Conservation (phyloP, 2,329 filamentous ascomycete species). For the Neofusicoccum kwambonambiense region DNA sequence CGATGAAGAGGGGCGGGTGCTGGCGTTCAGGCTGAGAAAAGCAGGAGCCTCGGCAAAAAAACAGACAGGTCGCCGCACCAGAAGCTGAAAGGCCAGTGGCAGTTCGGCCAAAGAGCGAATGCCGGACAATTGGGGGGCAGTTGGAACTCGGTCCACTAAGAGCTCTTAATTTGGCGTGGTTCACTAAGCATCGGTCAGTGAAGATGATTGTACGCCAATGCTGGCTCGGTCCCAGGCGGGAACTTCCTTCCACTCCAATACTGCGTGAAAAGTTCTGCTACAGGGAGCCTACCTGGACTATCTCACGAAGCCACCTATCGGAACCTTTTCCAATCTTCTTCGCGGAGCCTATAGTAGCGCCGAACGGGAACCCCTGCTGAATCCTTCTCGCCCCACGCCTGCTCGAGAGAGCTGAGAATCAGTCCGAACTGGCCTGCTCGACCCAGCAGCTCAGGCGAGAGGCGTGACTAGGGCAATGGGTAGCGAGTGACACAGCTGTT, state of each 20-base stretch:
- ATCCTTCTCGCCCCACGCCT: background rate
- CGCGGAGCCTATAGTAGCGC: background rate
- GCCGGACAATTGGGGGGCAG: too few species aligned
- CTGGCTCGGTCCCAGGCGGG: slow-evolving; percentile 5
- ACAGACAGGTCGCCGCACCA: too few species aligned
- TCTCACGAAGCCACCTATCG: background rate
- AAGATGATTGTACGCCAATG: background rate
- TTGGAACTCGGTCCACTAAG: too few species aligned
- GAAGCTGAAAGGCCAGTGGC: background rate
- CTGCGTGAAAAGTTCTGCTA: background rate
- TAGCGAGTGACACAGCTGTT: background rate
- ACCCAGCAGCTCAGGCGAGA: background rate
- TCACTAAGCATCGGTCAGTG: background rate
- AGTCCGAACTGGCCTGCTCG: background rate
- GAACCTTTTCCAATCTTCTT: background rate
- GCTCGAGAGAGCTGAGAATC: background rate
- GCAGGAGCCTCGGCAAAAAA: too few species aligned
- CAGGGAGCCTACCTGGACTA: background rate
- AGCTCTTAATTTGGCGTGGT: background rate
- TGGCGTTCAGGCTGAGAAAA: too few species aligned
- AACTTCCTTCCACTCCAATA: background rate
- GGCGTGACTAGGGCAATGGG: background rate
- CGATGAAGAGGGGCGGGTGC: too few species aligned
- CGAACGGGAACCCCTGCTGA: background rate
- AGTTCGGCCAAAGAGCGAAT: background rate